phyloP scores from a whole-genome alignment of 768 basidiomycete species.

The Hygrophorus pudorinus region DNA sequence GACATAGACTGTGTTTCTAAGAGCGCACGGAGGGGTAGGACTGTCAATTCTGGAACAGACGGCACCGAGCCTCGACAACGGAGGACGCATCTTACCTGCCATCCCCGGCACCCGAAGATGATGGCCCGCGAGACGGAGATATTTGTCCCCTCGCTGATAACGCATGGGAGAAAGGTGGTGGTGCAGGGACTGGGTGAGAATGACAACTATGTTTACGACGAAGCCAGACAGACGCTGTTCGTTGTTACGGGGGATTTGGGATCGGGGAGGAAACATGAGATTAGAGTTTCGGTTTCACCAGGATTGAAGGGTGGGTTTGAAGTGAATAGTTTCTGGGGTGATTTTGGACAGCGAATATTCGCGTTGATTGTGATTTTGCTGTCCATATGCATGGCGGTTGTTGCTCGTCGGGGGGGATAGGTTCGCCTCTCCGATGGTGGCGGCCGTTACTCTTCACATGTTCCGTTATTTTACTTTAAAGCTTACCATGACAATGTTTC shows the following conservation, averaged over 20 bases:
- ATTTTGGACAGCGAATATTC: constrained; percentile 22
- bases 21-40: no score
- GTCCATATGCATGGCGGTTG: not conserved
- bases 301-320: constrained; percentile 39
- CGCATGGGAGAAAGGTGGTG: constrained; percentile 44
- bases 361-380: constrained; percentile 15
- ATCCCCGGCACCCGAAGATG: constrained; percentile 39
- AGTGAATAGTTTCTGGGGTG: constrained; percentile 60
- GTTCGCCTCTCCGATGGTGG: no score
- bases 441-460: no score
- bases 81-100: constrained; percentile 65
- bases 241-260: constrained; percentile 36
- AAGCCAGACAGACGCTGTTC: constrained; percentile 63
- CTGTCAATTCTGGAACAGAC: no score
- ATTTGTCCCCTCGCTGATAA: constrained; percentile 59
- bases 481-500: no score
- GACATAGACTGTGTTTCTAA: no score
- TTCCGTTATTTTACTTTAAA: no score
- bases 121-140: constrained; percentile 71
- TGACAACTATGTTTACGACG: constrained; percentile 52
- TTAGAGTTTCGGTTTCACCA: constrained; percentile 48
- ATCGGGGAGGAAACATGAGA: constrained; percentile 36
- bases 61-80: constrained; percentile 69
- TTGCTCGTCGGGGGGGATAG: no score
- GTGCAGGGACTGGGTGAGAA: constrained; percentile 43